A percentile compares a stretch with the other conserved stretches of the same genome.
phyloP scores from a whole-genome alignment of 148 eudicot genomes.

The Nepenthes mirabilis region DNA sequence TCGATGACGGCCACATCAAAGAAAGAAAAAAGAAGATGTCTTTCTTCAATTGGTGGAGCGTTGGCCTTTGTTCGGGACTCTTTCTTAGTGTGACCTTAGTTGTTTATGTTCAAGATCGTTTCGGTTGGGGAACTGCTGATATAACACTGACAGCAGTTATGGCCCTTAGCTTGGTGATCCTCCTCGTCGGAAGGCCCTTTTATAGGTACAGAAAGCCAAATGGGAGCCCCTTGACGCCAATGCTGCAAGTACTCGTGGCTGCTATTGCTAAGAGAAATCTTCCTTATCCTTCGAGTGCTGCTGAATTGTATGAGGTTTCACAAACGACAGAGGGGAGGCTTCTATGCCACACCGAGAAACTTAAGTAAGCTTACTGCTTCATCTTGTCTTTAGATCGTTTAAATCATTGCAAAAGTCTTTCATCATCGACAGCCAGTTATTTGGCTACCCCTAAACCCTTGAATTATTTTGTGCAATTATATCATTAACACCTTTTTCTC shows the following conservation, averaged over 20 bases:
- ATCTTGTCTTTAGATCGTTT: too few relatives aligned
- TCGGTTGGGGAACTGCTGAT: conserved; percentile 34
- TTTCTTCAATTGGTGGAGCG: conserved; percentile 41
- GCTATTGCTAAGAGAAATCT: conserved; percentile 31
- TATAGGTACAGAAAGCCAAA: conserved; percentile 27
- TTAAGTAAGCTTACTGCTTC: conserved; percentile 8
- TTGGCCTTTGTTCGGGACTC: conserved; percentile 22
- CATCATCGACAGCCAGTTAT: too few relatives aligned
- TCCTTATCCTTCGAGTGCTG: conserved; percentile 16
- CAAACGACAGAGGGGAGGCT: conserved; percentile 6
- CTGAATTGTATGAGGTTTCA: conserved; percentile 27
- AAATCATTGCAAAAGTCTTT: too few relatives aligned
- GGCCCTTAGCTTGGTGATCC: conserved; percentile 19
- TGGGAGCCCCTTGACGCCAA: conserved; percentile 41
- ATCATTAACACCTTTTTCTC: too few relatives aligned
- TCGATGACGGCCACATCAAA: conserved; percentile 28
- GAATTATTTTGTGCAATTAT: too few relatives aligned
- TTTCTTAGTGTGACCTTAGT: conserved; percentile 29
- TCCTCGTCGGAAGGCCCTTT: conserved; percentile 25
- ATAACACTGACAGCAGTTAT: conserved; percentile 16
- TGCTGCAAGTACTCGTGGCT: conserved; percentile 41
- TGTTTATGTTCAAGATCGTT: conserved; percentile 38
- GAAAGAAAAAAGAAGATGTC: conserved; percentile 30
- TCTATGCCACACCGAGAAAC: conserved; percentile 16
- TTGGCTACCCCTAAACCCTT: too few relatives aligned